Conservation (phyloP, 371 early-diverging fungal genomes). For the Saksenaea vasiformis region DNA sequence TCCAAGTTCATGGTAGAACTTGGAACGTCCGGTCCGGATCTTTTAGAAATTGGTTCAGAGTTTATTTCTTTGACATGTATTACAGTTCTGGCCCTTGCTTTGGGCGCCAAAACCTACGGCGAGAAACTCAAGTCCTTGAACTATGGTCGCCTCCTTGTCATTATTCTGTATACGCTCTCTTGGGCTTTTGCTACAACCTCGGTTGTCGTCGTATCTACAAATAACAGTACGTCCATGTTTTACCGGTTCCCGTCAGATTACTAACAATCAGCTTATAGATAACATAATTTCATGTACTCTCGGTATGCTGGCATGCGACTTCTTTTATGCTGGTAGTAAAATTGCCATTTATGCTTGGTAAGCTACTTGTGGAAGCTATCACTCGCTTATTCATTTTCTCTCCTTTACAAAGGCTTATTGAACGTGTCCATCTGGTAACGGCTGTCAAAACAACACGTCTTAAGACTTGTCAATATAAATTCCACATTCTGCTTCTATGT, state of each 20-base stretch:
- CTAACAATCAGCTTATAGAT: conserved; percentile 18
- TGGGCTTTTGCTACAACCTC: conserved; percentile 48
- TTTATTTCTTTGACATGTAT: conserved; percentile 43
- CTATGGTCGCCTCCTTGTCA: conserved; percentile 44
- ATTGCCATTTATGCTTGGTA: conserved; percentile 49
- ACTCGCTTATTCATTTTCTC: not conserved
- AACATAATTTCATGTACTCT: conserved; percentile 45
- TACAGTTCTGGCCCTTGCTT: conserved; percentile 35
- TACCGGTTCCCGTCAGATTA: not conserved
- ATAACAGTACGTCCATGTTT: conserved; percentile 32
- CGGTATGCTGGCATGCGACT: conserved; percentile 48
- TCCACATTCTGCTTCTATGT: conserved; percentile 26
- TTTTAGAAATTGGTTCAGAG: conserved; percentile 37
- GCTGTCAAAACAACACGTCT: conserved; percentile 17
- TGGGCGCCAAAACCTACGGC: conserved; percentile 43
- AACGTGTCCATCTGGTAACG: conserved; percentile 31
- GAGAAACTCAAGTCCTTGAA: conserved; percentile 36
- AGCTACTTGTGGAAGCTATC: no score
- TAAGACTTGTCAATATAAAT: conserved; percentile 22
- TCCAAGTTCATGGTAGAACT: conserved; percentile 3
- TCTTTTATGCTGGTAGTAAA: conserved; percentile 53
- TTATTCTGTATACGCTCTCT: conserved; percentile 36
- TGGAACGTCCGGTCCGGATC: conserved; percentile 29
- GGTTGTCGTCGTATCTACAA: conserved; percentile 44
- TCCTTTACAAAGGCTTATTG: conserved; percentile 21